Conservation (phyloP, 139 green algal genomes). For the Pseudopediastrum boryanum region DNA sequence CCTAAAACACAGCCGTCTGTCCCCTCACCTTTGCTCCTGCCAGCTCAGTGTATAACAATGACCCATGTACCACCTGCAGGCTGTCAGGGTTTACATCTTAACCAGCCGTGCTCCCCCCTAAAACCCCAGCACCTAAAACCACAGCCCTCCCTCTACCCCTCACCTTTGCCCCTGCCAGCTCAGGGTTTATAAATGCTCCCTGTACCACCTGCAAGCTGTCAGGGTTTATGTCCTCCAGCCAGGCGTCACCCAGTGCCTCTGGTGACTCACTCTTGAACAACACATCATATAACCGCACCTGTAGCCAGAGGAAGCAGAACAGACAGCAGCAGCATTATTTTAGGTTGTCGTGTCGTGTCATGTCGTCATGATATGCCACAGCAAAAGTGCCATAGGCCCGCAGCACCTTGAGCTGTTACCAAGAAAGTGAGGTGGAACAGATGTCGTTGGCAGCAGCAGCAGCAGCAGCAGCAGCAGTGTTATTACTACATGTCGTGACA, state of each 20-base stretch:
- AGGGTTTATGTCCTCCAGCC: slow-evolving; percentile 83
- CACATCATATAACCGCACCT: slow-evolving; percentile 83
- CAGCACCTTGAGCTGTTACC: no score
- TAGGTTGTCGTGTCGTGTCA: not conserved
- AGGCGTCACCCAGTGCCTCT: slow-evolving; percentile 65
- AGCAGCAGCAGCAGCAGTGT: no score
- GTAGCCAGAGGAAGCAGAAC: not conserved
- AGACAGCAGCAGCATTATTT: not conserved
- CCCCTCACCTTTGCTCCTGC: slow-evolving; percentile 39
- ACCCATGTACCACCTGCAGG: slow-evolving; percentile 37
- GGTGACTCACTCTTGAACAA: slow-evolving; percentile 88
- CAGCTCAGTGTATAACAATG: slow-evolving; percentile 37
- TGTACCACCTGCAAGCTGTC: slow-evolving; percentile 32
- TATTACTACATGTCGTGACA: no score
- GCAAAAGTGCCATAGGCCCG: no score
- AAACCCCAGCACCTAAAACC: no score
- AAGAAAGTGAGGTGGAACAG: no score
- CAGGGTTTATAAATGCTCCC: slow-evolving; percentile 38
- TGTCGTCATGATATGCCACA: no score
- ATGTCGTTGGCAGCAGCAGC: no score
- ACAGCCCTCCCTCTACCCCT: not conserved
- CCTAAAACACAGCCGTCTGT: not conserved
- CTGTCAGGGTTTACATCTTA: slow-evolving; percentile 22
- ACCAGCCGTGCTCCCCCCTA: no score
- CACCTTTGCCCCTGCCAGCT: slow-evolving; percentile 45